Evolutionary conservation across 306 rosid genomes (phyloP).

Genomic region (Castanea crenata): DNA sequence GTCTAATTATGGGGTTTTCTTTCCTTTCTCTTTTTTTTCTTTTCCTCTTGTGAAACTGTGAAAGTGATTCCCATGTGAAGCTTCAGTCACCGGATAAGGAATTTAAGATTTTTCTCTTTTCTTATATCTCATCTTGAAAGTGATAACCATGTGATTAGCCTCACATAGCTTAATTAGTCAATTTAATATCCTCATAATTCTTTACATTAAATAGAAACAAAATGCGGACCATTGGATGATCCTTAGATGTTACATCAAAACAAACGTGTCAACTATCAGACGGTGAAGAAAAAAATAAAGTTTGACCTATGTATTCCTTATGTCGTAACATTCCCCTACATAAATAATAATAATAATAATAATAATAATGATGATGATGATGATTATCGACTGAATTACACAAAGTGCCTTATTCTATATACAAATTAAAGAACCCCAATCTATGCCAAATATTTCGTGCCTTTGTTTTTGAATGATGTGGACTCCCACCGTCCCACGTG

Average conservation of each 20-base stretch:
- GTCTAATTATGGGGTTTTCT: neutral
- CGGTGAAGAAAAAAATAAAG: neutral
- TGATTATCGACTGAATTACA: too few species aligned
- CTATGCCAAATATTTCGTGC: slow-evolving; percentile 25
- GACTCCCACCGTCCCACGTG: slow-evolving; percentile 11
- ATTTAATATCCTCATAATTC: neutral
- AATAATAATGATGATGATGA: too few species aligned
- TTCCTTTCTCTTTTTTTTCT: neutral
- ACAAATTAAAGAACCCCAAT: neutral
- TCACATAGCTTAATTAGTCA: neutral
- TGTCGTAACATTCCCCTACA: neutral
- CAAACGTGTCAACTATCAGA: neutral
- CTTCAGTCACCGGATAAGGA: neutral
- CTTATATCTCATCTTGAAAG: neutral
- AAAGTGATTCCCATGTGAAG: neutral
- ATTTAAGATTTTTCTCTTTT: neutral
- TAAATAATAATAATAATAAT: too few species aligned
- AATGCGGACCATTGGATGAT: neutral
- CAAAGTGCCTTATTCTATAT: neutral
- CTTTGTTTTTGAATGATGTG: slow-evolving; percentile 12
- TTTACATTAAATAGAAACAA: neutral
- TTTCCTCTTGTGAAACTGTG: neutral
- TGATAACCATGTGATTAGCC: neutral
- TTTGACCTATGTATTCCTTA: neutral
- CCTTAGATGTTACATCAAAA: neutral